Conservation (phyloP, 805 yeast species). For the Blastobotrys attinorum region DNA sequence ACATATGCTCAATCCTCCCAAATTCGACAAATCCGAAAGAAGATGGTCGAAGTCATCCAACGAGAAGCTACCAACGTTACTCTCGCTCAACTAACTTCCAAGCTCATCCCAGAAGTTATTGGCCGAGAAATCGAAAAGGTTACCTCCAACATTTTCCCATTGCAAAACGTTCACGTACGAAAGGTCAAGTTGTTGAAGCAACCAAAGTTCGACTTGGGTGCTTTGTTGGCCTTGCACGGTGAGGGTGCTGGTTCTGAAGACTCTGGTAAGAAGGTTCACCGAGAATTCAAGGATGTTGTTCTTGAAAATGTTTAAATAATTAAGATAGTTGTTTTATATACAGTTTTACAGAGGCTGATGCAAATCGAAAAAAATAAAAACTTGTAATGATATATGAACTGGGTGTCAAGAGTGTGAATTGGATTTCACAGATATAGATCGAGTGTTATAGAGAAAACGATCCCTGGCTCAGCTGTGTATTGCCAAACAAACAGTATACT, state of each 20-base stretch:
- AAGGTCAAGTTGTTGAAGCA: constrained; percentile 97
- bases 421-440: too few relatives aligned
- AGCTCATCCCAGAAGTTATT: constrained; percentile 97
- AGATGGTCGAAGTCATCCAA: constrained; percentile 91
- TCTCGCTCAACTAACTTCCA: constrained; percentile 91
- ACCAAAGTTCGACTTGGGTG: constrained; percentile 97
- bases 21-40: constrained; percentile 94
- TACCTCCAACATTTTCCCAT: constrained; percentile 90
- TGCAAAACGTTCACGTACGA: constrained; percentile 98
- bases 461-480: too few relatives aligned
- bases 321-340: neutral
- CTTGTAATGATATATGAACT: neutral
- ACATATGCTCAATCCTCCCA: constrained; percentile 97
- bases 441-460: too few relatives aligned
- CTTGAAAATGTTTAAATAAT: constrained; percentile 86
- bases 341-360: neutral
- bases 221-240: constrained; percentile 95
- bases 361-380: neutral
- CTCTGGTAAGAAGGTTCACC: constrained; percentile 92
- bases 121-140: constrained; percentile 98
- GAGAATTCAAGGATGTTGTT: constrained; percentile 97
- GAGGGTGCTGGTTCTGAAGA: constrained; percentile 85
- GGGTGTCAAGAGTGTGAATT: too few relatives aligned
- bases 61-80: constrained; percentile 94
- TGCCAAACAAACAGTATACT: too few relatives aligned